Evolutionary conservation across 1,284 basidiomycete species (phyloP).

Genomic region (Entoloma clypeatum): DNA sequence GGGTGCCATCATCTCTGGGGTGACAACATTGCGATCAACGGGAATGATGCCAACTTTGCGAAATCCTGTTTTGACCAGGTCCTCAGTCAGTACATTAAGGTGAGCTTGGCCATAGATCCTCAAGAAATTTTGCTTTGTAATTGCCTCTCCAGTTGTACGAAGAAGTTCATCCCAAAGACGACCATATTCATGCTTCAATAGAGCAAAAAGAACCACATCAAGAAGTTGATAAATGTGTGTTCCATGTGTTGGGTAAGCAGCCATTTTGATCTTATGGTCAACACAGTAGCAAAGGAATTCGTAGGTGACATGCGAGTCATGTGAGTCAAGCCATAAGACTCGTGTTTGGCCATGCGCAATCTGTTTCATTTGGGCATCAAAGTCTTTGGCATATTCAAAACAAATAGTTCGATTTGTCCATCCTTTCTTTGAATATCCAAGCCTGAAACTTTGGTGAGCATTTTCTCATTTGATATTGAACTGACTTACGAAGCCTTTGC

Average conservation of each 20-base stretch:
- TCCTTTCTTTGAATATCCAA: slow-evolving; percentile 12
- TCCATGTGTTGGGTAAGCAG: slow-evolving; percentile 38
- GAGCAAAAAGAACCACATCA: slow-evolving; percentile 33
- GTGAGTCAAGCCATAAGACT: slow-evolving; percentile 40
- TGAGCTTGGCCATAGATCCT: slow-evolving; percentile 33
- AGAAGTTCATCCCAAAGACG: slow-evolving; percentile 21
- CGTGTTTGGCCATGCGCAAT: slow-evolving; percentile 26
- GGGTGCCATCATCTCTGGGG: slow-evolving; percentile 11
- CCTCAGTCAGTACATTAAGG: slow-evolving; percentile 25
- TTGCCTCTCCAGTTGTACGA: slow-evolving; percentile 14
- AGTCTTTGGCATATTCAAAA: slow-evolving; percentile 8
- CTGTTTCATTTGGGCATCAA: slow-evolving; percentile 21
- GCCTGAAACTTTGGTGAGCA: slow-evolving; percentile 3
- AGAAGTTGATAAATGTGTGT: slow-evolving; percentile 44
- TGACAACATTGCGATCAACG: slow-evolving; percentile 10
- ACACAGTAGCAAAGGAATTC: slow-evolving; percentile 33
- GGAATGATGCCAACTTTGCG: slow-evolving; percentile 11
- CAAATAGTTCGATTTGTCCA: slow-evolving; percentile 13
- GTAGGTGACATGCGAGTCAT: slow-evolving; percentile 38
- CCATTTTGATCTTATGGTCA: slow-evolving; percentile 29
- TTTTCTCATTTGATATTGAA: neutral
- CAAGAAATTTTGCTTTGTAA: slow-evolving; percentile 34
- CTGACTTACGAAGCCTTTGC: slow-evolving; percentile 32
- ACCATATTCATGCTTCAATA: slow-evolving; percentile 20
- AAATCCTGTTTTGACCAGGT: slow-evolving; percentile 32